Base-by-base conservation (phyloP, 257 asterid species). In the Perilla frutescens region DNA sequence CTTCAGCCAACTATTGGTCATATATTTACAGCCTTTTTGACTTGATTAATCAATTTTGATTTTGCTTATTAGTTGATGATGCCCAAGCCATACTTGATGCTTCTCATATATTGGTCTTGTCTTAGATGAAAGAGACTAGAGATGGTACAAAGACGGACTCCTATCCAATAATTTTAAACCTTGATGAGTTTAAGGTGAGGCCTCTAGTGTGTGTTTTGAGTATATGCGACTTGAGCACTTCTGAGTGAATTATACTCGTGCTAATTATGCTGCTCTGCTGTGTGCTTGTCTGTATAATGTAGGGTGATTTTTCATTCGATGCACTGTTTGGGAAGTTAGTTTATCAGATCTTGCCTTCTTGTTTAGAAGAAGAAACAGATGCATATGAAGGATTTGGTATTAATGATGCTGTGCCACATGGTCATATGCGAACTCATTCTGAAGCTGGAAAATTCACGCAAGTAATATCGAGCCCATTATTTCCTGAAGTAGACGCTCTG, bases 291-390 rank as follows among this genome's bases (percentile, higher is more conserved):
- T 73, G 66, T 51, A 31, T 66, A 40, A 76, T 75, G 80, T 81
- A 92, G 99, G 99, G 99, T 68, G 91, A 89, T 78, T 90, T 95
- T 77, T 95, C 98, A 12, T 95, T 90, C 53, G 99, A 92, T 78
- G 91, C 90, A 12, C 81, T 95, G 85, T 95, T 90, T 14, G 96
- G 97, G 59, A 84, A 87, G 82, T 89, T 95, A 76, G 99, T 95
- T 15, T 85, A 84, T 73, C 87, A 90, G 91, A 79, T 87, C 72
- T 86, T 89, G 78, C 98, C 99, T 65, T 87, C 97, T 73, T 90
- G 84, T 81, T 86, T 85, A 69, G 96, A 86, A 75, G 97, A 88
- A 12, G 92, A 87, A 31, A 67, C 77, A 39, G 94, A 90, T 26
- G 61, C 89, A 8, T 70, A 76, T 10, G 99, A 90, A 50, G 88